Percentiles rank a stretch among this genome's conserved stretches.
Evolutionary conservation across 768 basidiomycete genomes (phyloP).

Genomic region (Amanita rubescens): DNA sequence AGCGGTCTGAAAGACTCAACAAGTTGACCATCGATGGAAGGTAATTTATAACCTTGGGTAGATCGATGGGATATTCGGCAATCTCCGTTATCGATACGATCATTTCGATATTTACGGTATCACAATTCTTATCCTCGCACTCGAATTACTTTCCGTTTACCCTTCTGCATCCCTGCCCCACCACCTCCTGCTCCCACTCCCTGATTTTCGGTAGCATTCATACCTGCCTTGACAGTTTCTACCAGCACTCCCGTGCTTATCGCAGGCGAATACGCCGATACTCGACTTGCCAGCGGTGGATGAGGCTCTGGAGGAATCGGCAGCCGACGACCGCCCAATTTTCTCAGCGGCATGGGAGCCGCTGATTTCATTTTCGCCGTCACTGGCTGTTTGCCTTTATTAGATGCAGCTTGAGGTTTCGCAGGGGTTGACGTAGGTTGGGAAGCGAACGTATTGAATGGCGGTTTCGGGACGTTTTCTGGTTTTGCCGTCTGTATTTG

Average conservation of each 20-base stretch:
- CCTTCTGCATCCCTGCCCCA: conserved; percentile 40
- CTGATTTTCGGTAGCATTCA: conserved; percentile 51
- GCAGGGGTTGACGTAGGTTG: conserved; percentile 11
- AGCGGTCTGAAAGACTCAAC: not conserved
- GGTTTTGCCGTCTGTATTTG: conserved; percentile 71
- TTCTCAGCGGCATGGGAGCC: conserved; percentile 22
- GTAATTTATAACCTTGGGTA: not conserved
- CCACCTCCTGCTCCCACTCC: conserved; percentile 29
- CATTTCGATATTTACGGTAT: too few relatives aligned
- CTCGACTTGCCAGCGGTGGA: conserved; percentile 63
- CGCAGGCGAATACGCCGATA: conserved; percentile 77
- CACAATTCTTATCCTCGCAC: conserved; percentile 46
- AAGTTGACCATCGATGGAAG: not conserved
- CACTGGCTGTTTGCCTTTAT: conserved; percentile 48
- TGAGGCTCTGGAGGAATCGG: conserved; percentile 74
- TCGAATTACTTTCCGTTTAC: conserved; percentile 74
- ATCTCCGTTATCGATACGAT: conserved; percentile 10
- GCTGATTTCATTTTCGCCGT: conserved; percentile 38
- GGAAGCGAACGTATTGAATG: conserved; percentile 35
- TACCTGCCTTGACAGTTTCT: conserved; percentile 79
- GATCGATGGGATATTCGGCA: conserved; percentile 1
- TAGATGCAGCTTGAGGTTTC: conserved; percentile 25
- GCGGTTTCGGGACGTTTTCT: conserved; percentile 58
- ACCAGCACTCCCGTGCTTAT: conserved; percentile 72
- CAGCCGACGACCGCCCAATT: conserved; percentile 35